Conservation (phyloP, 164 flowering plant genomes). For the Berberis vulgaris region DNA sequence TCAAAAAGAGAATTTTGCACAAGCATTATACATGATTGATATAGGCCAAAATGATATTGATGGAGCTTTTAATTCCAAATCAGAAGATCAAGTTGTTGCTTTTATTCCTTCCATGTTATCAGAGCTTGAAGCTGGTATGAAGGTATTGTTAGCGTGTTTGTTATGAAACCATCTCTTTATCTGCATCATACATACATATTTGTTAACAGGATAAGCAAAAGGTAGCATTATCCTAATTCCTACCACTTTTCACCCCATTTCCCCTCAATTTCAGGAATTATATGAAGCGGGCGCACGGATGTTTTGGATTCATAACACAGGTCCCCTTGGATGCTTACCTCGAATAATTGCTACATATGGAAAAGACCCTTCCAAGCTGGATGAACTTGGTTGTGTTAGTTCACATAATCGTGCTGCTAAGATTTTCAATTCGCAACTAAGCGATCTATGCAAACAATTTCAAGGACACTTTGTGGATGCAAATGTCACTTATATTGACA, state of each 20-base stretch:
- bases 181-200: background rate
- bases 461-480: conserved; percentile 51
- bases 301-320: conserved; percentile 95
- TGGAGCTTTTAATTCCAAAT: conserved; percentile 75
- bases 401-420: conserved; percentile 74
- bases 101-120: conserved; percentile 61
- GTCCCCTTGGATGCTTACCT: conserved; percentile 88
- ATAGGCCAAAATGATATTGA: conserved; percentile 97
- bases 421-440: conserved; percentile 82
- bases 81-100: conserved; percentile 80
- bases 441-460: conserved; percentile 54
- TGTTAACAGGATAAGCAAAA: background rate
- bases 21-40: conserved; percentile 85
- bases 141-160: conserved; percentile 31
- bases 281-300: conserved; percentile 76
- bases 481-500: conserved; percentile 64
- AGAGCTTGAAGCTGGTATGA: conserved; percentile 64
- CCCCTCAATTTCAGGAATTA: conserved; percentile 32
- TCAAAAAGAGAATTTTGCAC: conserved; percentile 36
- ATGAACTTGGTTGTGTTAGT: conserved; percentile 70
- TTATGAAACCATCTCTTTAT: background rate
- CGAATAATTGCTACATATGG: conserved; percentile 80
- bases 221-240: background rate
- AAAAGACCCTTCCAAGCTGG: conserved; percentile 69
- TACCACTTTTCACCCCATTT: no score